Evolutionary conservation across 1,284 basidiomycete species (phyloP).

Genomic region (Leccinum solheimii): DNA sequence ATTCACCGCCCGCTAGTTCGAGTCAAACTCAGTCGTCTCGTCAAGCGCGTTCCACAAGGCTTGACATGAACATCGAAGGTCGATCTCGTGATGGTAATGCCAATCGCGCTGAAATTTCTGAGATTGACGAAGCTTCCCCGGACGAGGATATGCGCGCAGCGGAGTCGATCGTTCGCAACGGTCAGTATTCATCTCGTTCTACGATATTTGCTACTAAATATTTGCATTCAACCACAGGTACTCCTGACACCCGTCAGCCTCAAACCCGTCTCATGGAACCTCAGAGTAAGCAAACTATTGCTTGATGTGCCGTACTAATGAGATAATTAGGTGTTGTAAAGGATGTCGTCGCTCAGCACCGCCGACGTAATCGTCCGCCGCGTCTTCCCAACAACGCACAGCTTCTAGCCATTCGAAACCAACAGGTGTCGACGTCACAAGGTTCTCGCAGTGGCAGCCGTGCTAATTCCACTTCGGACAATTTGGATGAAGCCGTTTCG

Average conservation of each 20-base stretch:
- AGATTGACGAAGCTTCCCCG: background rate
- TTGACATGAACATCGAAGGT: too few relatives aligned
- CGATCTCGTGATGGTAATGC: background rate
- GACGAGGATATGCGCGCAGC: background rate
- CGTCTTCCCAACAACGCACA: background rate
- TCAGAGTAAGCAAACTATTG: background rate
- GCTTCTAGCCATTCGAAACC: background rate
- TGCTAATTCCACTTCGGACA: too few relatives aligned
- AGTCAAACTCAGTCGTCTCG: background rate
- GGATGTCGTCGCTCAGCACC: background rate
- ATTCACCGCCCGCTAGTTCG: background rate
- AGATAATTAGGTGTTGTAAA: background rate
- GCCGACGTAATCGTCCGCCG: background rate
- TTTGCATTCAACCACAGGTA: too few relatives aligned
- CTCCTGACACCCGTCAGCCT: too few relatives aligned
- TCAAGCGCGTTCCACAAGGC: background rate
- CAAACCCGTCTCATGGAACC: background rate
- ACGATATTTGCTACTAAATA: background rate
- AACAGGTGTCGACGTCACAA: background rate
- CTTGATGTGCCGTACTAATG: background rate
- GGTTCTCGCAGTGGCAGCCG: background rate
- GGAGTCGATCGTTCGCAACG: background rate
- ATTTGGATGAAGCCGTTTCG: background rate
- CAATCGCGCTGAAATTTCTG: background rate
- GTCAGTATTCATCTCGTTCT: background rate